Evolutionary conservation across 2,329 filamentous ascomycete genomes (phyloP), one percentile per base, ranked within the genome.

Genomic region (Cryoendolithus antarcticus): DNA sequence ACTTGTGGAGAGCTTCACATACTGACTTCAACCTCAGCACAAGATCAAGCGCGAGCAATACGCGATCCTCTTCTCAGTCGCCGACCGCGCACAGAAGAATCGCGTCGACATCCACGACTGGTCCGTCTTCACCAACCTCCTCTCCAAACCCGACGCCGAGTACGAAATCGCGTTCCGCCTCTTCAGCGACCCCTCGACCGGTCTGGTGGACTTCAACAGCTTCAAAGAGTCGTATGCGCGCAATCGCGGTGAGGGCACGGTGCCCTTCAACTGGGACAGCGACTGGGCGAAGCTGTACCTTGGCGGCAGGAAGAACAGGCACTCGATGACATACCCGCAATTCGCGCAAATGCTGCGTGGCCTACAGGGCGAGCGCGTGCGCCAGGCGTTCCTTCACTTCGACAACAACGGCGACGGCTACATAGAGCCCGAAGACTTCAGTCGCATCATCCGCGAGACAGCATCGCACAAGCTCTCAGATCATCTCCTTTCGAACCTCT

Each of bases 91-190:
- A 48, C 74, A 70, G 49, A 69, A 69, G 33, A 88, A 88, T 47
- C 79, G 74, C 52, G 71, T 98, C 51, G 82, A 68, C 51, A 67
- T 96, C 39, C 70, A 77, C 44, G 91, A 98, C 66, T 98, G 89
- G 86, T 78, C 75, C 34, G 81, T 82, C 48, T 98, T 96, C 63
- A 85, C 95, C 66, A 93, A 93, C 68, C 75, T 98, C 47, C 78
- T 98, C 43, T 72, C 74, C 51, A 96, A 95, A 66, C 83, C 91
- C 45, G 91, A 96, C 58, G 91, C 91, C 61, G 91, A 98, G 67
- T 98, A 98, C 66, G 88, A 96, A 63, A 94, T 98, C 53, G 89
- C 91, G 10, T 98, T 96, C 67, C 84, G 91, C 53, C 74, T 98
- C 40, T 98, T 98, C 64, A 89, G 96, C 58, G 73, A 85, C 52